Evolutionary conservation across 1,284 basidiomycete genomes (phyloP), one percentile per base, ranked within the genome.

Genomic region (Moesziomyces sp.): DNA sequence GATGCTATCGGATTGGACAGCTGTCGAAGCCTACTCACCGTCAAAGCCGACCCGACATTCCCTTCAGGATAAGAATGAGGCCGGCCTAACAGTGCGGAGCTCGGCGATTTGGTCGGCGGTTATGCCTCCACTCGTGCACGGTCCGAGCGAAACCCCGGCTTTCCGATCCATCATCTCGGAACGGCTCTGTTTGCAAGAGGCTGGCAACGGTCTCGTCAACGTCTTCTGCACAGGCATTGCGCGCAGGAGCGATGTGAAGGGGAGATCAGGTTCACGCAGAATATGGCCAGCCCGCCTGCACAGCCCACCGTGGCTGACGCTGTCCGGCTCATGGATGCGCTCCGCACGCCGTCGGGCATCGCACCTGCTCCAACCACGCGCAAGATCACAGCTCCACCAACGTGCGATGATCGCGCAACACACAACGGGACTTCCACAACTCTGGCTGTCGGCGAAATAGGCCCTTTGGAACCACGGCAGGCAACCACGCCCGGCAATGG

Each of bases 271-370:
- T 0, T 1, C 38, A 16, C 7, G 13, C 14, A 3, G 16, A 40
- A 40, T 6, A 68, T 68, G 66, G 55, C 59, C 43, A 58, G 56
- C 24, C 52, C 55, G 11, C 30, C 53, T 35, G 54, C 46, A 19
- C 66, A 62, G 38, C 66, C 66, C 11, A 62, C 66, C 5, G 38
- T 62, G 24, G 66, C 66, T n/a, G 59, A 68, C 55, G 56, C 66
- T n/a, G 59, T 57, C 16, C 46, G 59, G 34, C 19, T 68, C 24
- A 68, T 62, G 66, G 66, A 68, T 28, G 52, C 59, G 55, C 66
- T 68, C 38, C 38, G 38, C 14, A 18, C 7, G 38, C 16, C 38
- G 38, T 40, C 38, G 38, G 38, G 35, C 24, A n/a, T 42, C 1
- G 44, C 45, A 10, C 11, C 35, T 2, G 18, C 23, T 19, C 26